Conservation (phyloP, 139 green algal genomes). For the Chlamydomonas applanata region DNA sequence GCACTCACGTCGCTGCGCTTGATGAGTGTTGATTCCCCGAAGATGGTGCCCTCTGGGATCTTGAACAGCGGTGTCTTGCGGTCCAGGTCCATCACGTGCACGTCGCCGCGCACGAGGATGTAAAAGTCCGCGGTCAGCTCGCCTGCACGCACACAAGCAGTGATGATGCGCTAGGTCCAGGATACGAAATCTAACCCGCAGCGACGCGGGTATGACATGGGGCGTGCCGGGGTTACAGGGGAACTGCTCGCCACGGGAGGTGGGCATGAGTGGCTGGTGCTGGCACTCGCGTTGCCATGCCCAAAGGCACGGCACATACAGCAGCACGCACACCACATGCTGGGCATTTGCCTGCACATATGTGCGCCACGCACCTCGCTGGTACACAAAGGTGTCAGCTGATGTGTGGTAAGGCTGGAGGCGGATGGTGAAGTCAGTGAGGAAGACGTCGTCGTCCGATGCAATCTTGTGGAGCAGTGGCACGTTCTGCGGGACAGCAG, state of each 20-base stretch:
- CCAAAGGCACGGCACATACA: no score
- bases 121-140: conserved; percentile 46
- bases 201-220: no score
- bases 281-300: no score
- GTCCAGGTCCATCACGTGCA: conserved; percentile 41
- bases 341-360: no score
- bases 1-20: conserved; percentile 25
- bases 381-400: conserved; percentile 44
- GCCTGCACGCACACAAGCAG: conserved; percentile 14
- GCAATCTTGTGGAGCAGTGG: conserved; percentile 32
- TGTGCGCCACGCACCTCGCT: conserved; percentile 25
- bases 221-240: no score
- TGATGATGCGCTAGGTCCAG: background rate
- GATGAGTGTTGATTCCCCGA: conserved; percentile 42
- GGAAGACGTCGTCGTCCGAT: conserved; percentile 41
- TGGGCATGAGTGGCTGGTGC: no score
- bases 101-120: conserved; percentile 50
- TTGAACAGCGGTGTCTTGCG: conserved; percentile 24
- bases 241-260: no score
- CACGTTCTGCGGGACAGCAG: conserved; percentile 7
- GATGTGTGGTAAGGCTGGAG: conserved; percentile 48
- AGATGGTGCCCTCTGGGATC: conserved; percentile 44
- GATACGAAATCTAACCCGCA: no score
- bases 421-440: conserved; percentile 47
- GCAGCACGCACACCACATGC: no score